These are phyloP conservation scores for Syncephalastrum contaminatum DNA, from an alignment of 371 early-diverging fungal genomes.

Conservation along the genomic window DNA sequence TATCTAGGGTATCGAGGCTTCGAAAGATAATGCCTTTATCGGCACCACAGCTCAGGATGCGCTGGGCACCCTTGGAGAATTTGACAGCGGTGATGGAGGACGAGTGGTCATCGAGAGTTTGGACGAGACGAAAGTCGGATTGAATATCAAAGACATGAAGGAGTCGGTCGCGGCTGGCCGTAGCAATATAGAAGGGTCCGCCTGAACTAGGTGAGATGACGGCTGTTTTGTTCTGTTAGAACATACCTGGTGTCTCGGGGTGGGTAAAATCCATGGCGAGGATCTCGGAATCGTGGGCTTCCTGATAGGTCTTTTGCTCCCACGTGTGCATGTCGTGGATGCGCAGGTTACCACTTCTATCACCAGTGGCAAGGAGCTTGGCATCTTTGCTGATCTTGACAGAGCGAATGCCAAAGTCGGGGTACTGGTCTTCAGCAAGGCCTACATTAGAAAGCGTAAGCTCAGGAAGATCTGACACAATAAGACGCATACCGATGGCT, in stretches of 20 bases:
- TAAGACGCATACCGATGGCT: conserved; percentile 29
- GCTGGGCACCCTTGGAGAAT: conserved; percentile 64
- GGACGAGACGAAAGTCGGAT: conserved; percentile 58
- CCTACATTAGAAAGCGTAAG: conserved; percentile 8
- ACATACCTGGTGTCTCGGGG: conserved; percentile 19
- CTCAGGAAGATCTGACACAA: too few relatives aligned
- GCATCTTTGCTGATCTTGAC: conserved; percentile 72
- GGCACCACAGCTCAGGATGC: conserved; percentile 79
- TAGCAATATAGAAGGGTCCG: conserved; percentile 61
- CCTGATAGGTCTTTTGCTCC: conserved; percentile 64
- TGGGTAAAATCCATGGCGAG: conserved; percentile 73
- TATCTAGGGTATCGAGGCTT: conserved; percentile 12
- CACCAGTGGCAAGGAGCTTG: conserved; percentile 71
- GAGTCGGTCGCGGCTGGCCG: conserved; percentile 80
- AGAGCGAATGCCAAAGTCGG: conserved; percentile 70
- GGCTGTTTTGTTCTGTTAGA: not conserved
- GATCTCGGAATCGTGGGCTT: conserved; percentile 86
- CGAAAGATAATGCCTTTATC: conserved; percentile 87
- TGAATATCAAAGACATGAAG: conserved; percentile 77
- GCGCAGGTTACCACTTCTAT: conserved; percentile 74
- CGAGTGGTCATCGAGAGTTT: conserved; percentile 86
- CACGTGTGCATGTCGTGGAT: conserved; percentile 62
- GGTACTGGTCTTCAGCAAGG: conserved; percentile 35
- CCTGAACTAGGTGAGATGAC: conserved; percentile 12
- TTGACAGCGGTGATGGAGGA: conserved; percentile 78